Evolutionary conservation across 306 rosid species (phyloP), one percentile per base, ranked within the genome.

Genomic region (Leucaena leucocephala): DNA sequence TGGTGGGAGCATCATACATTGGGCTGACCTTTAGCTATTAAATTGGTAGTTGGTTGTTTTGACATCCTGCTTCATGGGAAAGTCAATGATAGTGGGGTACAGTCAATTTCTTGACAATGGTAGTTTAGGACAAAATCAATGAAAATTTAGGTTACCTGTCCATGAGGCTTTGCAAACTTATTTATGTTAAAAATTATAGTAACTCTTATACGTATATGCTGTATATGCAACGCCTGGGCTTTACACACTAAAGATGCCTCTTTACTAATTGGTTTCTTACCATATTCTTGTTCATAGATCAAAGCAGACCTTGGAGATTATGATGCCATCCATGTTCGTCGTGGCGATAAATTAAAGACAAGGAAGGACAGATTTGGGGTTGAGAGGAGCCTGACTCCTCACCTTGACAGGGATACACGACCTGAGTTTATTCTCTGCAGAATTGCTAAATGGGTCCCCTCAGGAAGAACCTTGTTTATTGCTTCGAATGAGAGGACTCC

Each of bases 281-380:
- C 52, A 66, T 10, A 22, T 13, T 74, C 50, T 34, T 80, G 68
- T 61, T 72, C 33, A 50, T 84, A 92, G 97, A 80, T 92, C 76
- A 88, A 87, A 71, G 86, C 75, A 15, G 74, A 42, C 35, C 97
- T 88, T 42, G 90, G 91, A 34, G 88, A 90, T 68, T 92, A 88
- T 78, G 93, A 89, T 67, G 97, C 98, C 82, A 90, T 96, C 72
- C 99, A 96, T 86, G 99, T 93, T 81, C 98, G 98, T 72, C 99
- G 98, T 14, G 99, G 99, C 33, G 99, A 96, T 85, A 93, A 88
- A 85, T 80, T 96, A 79, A 96, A 91, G 83, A 96, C 90, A 44
- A 88, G 99, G 90, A 96, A 85, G 85, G 99, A 96, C 82, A 88
- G 96, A 80, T 86, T 89, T 84, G 99, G 97, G 27, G 88, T 90